These are phyloP conservation scores for Hypholoma sublateritium DNA, from an alignment of 768 basidiomycete species.

Conservation along the genomic window DNA sequence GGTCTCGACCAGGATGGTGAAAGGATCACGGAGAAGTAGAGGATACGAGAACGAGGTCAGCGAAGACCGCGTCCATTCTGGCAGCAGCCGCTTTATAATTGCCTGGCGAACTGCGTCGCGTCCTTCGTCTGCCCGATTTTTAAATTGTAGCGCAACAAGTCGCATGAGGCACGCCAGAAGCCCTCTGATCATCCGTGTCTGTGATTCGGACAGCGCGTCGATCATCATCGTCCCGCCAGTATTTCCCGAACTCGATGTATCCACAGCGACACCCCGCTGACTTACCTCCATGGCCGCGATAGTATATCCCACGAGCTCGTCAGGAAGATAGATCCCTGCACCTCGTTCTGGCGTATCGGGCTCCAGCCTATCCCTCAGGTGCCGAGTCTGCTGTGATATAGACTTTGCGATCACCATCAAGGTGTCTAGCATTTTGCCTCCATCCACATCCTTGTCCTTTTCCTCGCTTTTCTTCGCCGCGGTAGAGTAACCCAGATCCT, in stretches of 20 bases:
- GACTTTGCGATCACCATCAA: constrained; percentile 77
- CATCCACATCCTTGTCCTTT: constrained; percentile 51
- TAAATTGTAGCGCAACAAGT: constrained; percentile 68
- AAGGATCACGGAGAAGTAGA: constrained; percentile 85
- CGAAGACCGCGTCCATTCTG: constrained; percentile 89
- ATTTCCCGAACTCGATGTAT: constrained; percentile 21
- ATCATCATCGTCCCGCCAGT: constrained; percentile 43
- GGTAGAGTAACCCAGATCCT: constrained; percentile 68
- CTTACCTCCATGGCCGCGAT: constrained; percentile 79
- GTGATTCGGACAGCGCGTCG: constrained; percentile 78
- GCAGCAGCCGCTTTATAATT: constrained; percentile 85
- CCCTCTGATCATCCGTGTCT: constrained; percentile 74
- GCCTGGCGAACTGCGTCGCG: constrained; percentile 77
- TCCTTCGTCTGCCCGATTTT: constrained; percentile 69
- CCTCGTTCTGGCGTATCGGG: constrained; percentile 76
- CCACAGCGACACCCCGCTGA: constrained; percentile 61
- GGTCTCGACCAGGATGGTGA: constrained; percentile 86
- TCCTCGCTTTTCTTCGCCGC: constrained; percentile 53
- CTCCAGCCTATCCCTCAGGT: constrained; percentile 75
- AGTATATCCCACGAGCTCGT: constrained; percentile 89
- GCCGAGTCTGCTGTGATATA: constrained; percentile 81
- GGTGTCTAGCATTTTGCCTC: constrained; percentile 84
- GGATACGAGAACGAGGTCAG: constrained; percentile 83
- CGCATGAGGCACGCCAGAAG: constrained; percentile 69
- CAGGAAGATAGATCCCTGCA: constrained; percentile 85